phyloP scores from a whole-genome alignment of 73 alveolate genomes.

The Breviolum minutum region DNA sequence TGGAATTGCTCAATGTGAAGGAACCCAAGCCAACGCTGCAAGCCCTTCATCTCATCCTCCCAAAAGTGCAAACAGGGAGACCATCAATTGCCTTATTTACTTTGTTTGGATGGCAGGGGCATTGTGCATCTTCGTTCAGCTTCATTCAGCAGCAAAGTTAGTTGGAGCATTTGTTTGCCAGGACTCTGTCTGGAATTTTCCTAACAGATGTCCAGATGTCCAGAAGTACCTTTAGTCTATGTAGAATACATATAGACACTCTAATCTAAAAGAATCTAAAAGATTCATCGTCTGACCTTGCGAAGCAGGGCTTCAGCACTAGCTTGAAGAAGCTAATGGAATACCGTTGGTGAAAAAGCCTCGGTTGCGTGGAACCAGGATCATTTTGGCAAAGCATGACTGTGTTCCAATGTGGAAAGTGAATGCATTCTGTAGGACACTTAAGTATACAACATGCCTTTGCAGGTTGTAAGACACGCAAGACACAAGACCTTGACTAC shows the following conservation, averaged over 20 bases:
- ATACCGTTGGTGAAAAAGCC: not conserved
- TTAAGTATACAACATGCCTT: no score
- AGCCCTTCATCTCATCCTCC: not conserved
- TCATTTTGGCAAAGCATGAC: no score
- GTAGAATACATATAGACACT: no score
- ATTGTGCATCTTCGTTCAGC: not conserved
- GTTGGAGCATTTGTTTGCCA: constrained; percentile 23
- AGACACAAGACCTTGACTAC: no score
- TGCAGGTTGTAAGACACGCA: no score
- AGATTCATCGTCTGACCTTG: not conserved
- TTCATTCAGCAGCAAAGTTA: not conserved
- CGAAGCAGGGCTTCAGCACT: not conserved
- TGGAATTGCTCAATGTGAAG: not conserved
- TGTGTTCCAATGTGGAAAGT: no score
- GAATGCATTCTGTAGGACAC: no score
- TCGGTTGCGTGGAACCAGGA: no score
- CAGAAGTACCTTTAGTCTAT: not conserved
- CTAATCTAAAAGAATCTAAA: not conserved
- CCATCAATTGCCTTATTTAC: not conserved
- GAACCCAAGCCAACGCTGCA: not conserved
- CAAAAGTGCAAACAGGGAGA: not conserved
- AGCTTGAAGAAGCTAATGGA: not conserved
- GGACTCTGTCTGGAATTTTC: constrained; percentile 41
- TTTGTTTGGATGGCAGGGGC: constrained; percentile 14
- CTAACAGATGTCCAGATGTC: not conserved